phyloP scores from a whole-genome alignment of 352 stramenopile genomes.

The Globisporangium apiculatum region DNA sequence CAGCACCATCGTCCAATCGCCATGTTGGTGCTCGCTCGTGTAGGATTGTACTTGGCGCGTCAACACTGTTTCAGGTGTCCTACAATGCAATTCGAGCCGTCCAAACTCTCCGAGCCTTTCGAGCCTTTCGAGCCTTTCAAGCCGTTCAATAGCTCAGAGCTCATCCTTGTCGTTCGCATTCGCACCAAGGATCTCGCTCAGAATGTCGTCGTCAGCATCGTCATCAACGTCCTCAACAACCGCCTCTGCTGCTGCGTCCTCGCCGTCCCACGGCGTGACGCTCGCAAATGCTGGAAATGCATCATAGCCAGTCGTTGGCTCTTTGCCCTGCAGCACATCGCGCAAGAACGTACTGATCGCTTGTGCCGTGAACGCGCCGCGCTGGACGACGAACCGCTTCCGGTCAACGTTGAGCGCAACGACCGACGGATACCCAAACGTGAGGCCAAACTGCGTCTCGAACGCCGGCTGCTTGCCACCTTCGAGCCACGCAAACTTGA shows the following conservation, averaged over 20 bases:
- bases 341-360: constrained; percentile 74
- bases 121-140: too few relatives aligned
- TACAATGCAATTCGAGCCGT: too few relatives aligned
- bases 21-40: too few relatives aligned
- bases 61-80: too few relatives aligned
- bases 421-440: constrained; percentile 88
- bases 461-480: constrained; percentile 80
- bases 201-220: constrained; percentile 82
- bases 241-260: constrained; percentile 63
- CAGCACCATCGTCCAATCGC: too few relatives aligned
- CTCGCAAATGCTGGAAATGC: constrained; percentile 56
- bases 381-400: constrained; percentile 80
- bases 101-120: too few relatives aligned
- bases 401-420: constrained; percentile 85
- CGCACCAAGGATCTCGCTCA: constrained; percentile 75
- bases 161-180: constrained; percentile 59
- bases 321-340: constrained; percentile 58
- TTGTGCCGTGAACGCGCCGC: constrained; percentile 55
- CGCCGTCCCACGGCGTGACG: constrained; percentile 69
- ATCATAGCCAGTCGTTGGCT: constrained; percentile 55
- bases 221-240: constrained; percentile 76
- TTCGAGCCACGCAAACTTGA: constrained; percentile 90
- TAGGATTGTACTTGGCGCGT: too few relatives aligned
- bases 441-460: constrained; percentile 84
- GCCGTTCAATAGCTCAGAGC: constrained; percentile 23